Percentiles rank a stretch among this genome's conserved stretches.
phyloP scores from a whole-genome alignment of 2,329 filamentous ascomycete genomes.

The Penicillium sp. region DNA sequence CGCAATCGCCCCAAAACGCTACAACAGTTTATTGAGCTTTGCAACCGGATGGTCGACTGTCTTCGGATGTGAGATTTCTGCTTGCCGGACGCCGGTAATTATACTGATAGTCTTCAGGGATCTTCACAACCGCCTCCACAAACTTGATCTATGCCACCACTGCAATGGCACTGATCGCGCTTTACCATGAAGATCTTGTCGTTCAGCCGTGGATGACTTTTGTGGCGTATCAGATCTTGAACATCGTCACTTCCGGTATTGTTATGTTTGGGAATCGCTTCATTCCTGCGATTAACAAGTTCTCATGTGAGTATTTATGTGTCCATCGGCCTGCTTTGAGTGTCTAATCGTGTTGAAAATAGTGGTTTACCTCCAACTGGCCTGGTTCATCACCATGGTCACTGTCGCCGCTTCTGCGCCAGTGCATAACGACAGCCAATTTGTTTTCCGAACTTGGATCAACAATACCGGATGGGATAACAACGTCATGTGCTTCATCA shows the following conservation, averaged over 20 bases:
- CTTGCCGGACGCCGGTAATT: background rate
- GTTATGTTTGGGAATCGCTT: slow-evolving; percentile 51
- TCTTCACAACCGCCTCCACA: slow-evolving; percentile 47
- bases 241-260: slow-evolving; percentile 44
- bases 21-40: slow-evolving; percentile 45
- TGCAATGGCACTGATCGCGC: slow-evolving; percentile 43
- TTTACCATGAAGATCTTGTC: slow-evolving; percentile 41
- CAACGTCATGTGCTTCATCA: slow-evolving; percentile 52
- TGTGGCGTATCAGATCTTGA: slow-evolving; percentile 39
- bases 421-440: slow-evolving; percentile 46
- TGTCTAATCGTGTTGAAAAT: background rate
- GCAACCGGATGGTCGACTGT: slow-evolving; percentile 47
- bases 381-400: slow-evolving; percentile 50
- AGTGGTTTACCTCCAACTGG: slow-evolving; percentile 49
- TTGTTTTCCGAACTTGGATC: slow-evolving; percentile 54
- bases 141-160: slow-evolving; percentile 47
- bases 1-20: slow-evolving; percentile 43
- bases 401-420: slow-evolving; percentile 50
- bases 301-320: slow-evolving; percentile 34
- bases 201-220: slow-evolving; percentile 52
- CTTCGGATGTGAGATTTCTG: slow-evolving; percentile 32
- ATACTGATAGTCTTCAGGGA: slow-evolving; percentile 33
- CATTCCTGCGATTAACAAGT: slow-evolving; percentile 47
- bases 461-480: slow-evolving; percentile 55
- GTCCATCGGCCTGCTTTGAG: background rate